Evolutionary conservation across 148 eudicot species (phyloP).

Genomic region (Chenopodium album): DNA sequence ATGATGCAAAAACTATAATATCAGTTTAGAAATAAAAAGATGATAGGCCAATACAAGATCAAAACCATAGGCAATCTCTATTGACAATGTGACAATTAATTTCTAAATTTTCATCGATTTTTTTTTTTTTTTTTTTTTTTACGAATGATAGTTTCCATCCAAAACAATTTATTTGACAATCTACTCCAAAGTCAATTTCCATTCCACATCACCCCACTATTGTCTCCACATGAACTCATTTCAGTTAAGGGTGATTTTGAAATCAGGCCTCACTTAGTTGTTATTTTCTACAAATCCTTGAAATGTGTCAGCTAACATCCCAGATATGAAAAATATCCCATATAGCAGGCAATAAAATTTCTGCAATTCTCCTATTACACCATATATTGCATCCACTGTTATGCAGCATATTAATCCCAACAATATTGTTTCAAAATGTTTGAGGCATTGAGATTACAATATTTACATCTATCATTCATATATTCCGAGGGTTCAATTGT

Average conservation of each 20-base stretch:
- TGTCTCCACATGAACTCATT: neutral
- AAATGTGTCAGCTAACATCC: neutral
- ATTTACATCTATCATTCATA: neutral
- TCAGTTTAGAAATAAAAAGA: neutral
- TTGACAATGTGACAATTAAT: neutral
- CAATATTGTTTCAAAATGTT: neutral
- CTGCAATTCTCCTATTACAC: neutral
- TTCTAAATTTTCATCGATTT: neutral
- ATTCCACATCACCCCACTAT: neutral
- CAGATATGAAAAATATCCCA: slow-evolving; percentile 1
- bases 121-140: too few species aligned
- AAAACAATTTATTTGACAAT: neutral
- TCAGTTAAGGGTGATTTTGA: neutral
- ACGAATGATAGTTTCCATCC: neutral
- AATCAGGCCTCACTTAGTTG: neutral
- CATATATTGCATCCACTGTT: neutral
- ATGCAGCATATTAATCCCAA: neutral
- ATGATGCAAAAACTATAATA: too few species aligned
- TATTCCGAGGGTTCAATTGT: neutral
- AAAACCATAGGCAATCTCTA: neutral
- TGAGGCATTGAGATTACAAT: neutral
- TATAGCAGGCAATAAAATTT: neutral
- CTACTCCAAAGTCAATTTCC: too few species aligned
- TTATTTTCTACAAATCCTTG: neutral
- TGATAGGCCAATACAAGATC: neutral